phyloP scores from a whole-genome alignment of 176 grass and related monocot genomes.

The Oropetium thomaeum region DNA sequence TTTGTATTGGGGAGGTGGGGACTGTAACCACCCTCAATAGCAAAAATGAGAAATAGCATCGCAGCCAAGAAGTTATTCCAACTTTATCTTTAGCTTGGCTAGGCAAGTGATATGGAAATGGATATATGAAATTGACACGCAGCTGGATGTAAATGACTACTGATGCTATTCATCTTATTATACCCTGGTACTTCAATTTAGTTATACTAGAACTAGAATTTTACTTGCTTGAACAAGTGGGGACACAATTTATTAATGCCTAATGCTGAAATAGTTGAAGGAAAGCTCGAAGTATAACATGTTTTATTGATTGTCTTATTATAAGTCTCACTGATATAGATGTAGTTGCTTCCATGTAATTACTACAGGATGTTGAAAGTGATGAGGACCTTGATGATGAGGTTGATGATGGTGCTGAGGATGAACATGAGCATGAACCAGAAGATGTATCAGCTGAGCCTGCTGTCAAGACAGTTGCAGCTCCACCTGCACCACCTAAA shows the following conservation, averaged over 20 bases:
- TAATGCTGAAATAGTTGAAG: neutral
- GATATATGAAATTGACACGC: neutral
- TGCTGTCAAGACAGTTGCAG: conserved; percentile 39
- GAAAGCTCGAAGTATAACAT: neutral
- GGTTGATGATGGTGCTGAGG: conserved; percentile 69
- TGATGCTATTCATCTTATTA: neutral
- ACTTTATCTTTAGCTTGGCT: neutral
- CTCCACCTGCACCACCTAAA: conserved; percentile 53
- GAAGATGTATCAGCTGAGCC: conserved; percentile 36
- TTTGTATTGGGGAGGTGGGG: neutral
- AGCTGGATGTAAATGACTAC: neutral
- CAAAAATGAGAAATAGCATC: neutral
- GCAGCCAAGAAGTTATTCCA: neutral
- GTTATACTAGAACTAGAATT: conserved; percentile 1
- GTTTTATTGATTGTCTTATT: neutral
- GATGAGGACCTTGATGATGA: conserved; percentile 80
- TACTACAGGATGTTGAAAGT: conserved; percentile 80
- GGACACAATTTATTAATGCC: neutral
- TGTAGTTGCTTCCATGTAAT: conserved; percentile 21
- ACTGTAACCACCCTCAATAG: neutral
- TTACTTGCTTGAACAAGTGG: conserved; percentile 2
- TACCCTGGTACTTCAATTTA: neutral
- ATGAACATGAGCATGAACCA: conserved; percentile 59
- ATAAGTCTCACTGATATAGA: conserved; percentile 1
- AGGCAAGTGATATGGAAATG: neutral